Percentiles rank a stretch among this genome's conserved stretches.
phyloP scores from a whole-genome alignment of 192 early-diverging fungal genomes.

The Pilobolus umbonatus region DNA sequence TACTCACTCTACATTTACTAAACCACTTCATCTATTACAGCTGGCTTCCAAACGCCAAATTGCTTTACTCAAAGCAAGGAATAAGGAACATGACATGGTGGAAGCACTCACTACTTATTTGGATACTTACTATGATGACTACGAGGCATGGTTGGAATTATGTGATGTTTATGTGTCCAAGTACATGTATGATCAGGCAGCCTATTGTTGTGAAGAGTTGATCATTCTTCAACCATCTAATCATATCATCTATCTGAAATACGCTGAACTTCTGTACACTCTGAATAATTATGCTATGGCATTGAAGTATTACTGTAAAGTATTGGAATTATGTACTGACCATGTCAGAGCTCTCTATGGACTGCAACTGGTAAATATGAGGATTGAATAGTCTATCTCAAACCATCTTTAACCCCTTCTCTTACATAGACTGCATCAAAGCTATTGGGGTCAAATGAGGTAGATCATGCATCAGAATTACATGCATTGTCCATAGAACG shows the following conservation, averaged over 20 bases:
- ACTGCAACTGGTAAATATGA: constrained; percentile 57
- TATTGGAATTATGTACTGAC: constrained; percentile 80
- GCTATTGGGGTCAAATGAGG: constrained; percentile 15
- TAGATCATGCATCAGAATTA: constrained; percentile 15
- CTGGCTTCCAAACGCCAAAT: constrained; percentile 73
- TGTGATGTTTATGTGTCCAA: constrained; percentile 65
- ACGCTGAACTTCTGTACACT: constrained; percentile 84
- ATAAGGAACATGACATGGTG: constrained; percentile 66
- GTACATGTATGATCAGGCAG: constrained; percentile 76
- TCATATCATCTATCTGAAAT: constrained; percentile 81
- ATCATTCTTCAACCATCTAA: constrained; percentile 82
- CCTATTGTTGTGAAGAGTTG: constrained; percentile 90
- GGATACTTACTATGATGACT: constrained; percentile 81
- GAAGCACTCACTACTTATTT: constrained; percentile 66
- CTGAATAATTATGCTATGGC: constrained; percentile 63
- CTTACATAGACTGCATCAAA: constrained; percentile 27
- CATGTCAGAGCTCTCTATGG: constrained; percentile 88
- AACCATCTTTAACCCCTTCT: background rate
- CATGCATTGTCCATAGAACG: constrained; percentile 37
- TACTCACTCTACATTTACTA: background rate
- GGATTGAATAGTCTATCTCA: background rate
- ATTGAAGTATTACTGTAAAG: constrained; percentile 85
- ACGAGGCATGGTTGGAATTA: constrained; percentile 88
- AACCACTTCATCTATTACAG: constrained; percentile 18
- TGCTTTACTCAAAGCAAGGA: constrained; percentile 65